Evolutionary conservation across 352 stramenopile species (phyloP).

Genomic region (Globisporangium viniferum): DNA sequence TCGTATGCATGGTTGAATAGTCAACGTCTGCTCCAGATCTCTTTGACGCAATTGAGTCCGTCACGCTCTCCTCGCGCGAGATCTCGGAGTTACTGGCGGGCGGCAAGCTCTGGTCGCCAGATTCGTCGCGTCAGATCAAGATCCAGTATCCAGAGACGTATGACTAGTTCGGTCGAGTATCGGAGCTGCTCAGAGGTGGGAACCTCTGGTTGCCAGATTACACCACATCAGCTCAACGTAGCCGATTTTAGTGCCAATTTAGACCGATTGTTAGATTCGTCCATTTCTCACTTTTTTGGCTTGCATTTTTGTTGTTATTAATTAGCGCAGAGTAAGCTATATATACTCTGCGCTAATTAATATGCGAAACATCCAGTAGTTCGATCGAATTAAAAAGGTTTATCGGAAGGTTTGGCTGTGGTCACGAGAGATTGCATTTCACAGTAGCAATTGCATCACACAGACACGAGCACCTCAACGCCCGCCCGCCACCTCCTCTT

Average conservation of each 20-base stretch:
- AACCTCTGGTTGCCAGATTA: no score
- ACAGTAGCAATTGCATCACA: conserved; percentile 10
- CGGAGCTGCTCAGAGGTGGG: no score
- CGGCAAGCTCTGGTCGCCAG: conserved; percentile 74
- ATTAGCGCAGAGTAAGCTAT: background rate
- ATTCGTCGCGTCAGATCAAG: conserved; percentile 49
- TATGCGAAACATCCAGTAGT: background rate
- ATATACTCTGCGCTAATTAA: background rate
- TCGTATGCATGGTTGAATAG: conserved; percentile 17
- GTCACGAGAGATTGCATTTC: background rate
- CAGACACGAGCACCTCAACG: background rate
- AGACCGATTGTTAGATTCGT: no score
- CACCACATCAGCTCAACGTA: no score
- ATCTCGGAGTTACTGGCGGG: conserved; percentile 67
- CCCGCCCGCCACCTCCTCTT: background rate
- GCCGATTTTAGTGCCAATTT: no score
- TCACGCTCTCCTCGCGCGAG: conserved; percentile 66
- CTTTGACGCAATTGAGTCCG: conserved; percentile 59
- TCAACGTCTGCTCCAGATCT: conserved; percentile 54
- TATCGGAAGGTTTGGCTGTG: background rate
- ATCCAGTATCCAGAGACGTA: conserved; percentile 81
- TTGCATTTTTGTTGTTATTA: no score
- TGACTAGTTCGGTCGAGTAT: conserved; percentile 32
- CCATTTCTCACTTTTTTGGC: no score
- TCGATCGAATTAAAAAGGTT: background rate